Evolutionary conservation across 208 protist species (phyloP).

Genomic region (Acanthamoeba divionensis): DNA sequence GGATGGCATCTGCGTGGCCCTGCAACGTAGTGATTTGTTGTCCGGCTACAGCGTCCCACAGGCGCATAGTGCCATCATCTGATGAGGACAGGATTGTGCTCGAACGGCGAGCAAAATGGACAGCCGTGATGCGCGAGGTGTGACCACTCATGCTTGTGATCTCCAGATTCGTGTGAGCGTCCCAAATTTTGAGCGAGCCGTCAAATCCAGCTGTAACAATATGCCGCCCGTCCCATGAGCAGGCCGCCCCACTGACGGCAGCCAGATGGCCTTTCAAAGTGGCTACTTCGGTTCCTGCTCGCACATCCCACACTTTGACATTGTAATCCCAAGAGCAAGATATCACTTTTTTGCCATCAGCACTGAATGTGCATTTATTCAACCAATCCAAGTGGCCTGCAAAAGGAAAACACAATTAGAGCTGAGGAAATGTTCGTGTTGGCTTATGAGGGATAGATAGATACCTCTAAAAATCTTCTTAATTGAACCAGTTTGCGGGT

Average conservation of each 20-base stretch:
- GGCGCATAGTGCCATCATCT: slow-evolving; percentile 50
- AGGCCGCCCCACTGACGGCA: slow-evolving; percentile 52
- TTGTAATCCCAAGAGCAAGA: slow-evolving; percentile 60
- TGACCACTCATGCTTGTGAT: slow-evolving; percentile 59
- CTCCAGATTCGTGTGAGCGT: slow-evolving; percentile 29
- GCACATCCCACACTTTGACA: slow-evolving; percentile 56
- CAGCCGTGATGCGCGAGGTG: slow-evolving; percentile 56
- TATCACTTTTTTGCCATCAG: not conserved
- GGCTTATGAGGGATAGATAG: too few species aligned
- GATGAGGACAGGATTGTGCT: slow-evolving; percentile 31
- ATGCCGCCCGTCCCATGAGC: slow-evolving; percentile 58
- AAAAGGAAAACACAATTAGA: not conserved
- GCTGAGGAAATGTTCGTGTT: too few species aligned
- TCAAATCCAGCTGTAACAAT: slow-evolving; percentile 64
- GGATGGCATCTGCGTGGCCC: slow-evolving; percentile 64
- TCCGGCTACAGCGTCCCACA: slow-evolving; percentile 56
- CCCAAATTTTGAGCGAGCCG: slow-evolving; percentile 70
- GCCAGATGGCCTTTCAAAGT: slow-evolving; percentile 51
- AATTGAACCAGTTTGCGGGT: not conserved
- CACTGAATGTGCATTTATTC: slow-evolving; percentile 12
- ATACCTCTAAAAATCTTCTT: slow-evolving; percentile 21
- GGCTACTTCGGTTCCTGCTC: not conserved
- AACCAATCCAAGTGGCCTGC: slow-evolving; percentile 59
- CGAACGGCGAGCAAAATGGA: not conserved
- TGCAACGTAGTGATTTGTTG: slow-evolving; percentile 47